Percentiles rank a stretch among this genome's conserved stretches.
Conservation (phyloP, 495 filamentous ascomycete species). For the Daldinia loculata region DNA sequence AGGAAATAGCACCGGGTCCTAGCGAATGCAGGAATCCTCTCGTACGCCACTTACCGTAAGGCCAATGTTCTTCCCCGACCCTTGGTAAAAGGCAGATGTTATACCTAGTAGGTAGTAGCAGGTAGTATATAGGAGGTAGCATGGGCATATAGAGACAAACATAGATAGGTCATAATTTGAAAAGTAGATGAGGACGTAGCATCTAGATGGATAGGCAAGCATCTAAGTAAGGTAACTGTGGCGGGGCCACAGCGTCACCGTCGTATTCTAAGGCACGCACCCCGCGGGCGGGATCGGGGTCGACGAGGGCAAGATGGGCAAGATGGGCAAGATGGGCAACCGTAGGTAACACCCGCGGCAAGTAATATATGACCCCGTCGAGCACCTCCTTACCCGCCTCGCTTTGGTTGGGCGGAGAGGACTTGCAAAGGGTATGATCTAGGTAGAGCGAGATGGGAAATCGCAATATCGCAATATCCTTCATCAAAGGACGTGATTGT, state of each 20-base stretch:
- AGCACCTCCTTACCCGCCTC: constrained; percentile 33
- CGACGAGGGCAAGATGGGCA: constrained; percentile 5
- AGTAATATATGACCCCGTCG: constrained; percentile 27
- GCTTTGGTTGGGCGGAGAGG: constrained; percentile 28
- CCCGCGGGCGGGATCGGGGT: constrained; percentile 38
- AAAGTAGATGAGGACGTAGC: background rate
- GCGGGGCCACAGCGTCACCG: constrained; percentile 29
- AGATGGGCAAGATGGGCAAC: constrained; percentile 1
- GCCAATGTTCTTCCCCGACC: background rate
- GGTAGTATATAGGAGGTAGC: constrained; percentile 1
- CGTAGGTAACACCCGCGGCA: constrained; percentile 39
- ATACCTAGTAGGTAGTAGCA: background rate
- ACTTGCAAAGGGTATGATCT: constrained; percentile 18
- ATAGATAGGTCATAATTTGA: background rate
- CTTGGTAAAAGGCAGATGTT: background rate
- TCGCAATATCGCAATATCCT: constrained; percentile 22
- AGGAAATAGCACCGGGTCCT: constrained; percentile 31
- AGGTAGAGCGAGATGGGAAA: constrained; percentile 21
- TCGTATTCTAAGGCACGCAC: constrained; percentile 36
- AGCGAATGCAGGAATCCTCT: constrained; percentile 32
- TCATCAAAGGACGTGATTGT: constrained; percentile 24
- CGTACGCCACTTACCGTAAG: constrained; percentile 17
- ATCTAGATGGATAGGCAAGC: background rate
- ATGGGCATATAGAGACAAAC: background rate
- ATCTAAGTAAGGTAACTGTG: background rate